Evolutionary conservation across 495 filamentous ascomycete species (phyloP).

Genomic region (Tetracladium marchalianum): DNA sequence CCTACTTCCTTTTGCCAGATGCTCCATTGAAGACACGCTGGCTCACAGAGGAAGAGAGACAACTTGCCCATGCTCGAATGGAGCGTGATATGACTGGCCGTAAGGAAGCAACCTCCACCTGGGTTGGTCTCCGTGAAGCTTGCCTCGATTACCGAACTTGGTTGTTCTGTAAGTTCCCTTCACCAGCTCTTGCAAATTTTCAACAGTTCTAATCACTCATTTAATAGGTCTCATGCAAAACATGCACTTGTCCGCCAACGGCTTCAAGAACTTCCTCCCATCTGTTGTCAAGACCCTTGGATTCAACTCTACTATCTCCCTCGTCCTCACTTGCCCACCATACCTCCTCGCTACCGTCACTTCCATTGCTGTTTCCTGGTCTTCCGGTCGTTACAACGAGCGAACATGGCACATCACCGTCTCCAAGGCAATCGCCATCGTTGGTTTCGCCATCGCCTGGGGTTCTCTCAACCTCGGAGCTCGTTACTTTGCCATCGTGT

Average conservation of each 20-base stretch:
- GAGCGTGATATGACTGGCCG: constrained; percentile 23
- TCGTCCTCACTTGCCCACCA: constrained; percentile 36
- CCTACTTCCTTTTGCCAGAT: constrained; percentile 58
- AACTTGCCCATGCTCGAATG: constrained; percentile 53
- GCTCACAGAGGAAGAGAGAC: constrained; percentile 56
- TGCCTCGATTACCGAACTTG: constrained; percentile 29
- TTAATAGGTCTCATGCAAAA: constrained; percentile 14
- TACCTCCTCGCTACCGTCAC: constrained; percentile 31
- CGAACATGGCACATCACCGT: constrained; percentile 38
- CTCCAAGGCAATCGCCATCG: constrained; percentile 26
- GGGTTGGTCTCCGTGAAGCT: constrained; percentile 28
- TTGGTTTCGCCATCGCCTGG: constrained; percentile 31
- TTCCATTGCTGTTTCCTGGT: constrained; percentile 27
- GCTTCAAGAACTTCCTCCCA: constrained; percentile 38
- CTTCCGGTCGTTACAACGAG: constrained; percentile 33
- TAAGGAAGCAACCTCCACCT: constrained; percentile 13
- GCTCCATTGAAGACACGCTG: constrained; percentile 66
- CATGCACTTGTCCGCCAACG: constrained; percentile 26
- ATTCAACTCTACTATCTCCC: constrained; percentile 29
- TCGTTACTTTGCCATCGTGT: constrained; percentile 31
- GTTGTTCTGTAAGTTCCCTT: constrained; percentile 19
- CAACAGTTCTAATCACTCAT: no score
- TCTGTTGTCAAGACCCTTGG: constrained; percentile 35
- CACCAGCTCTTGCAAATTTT: not conserved
- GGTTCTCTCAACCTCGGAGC: constrained; percentile 29